phyloP scores from a whole-genome alignment of 2,329 filamentous ascomycete genomes.

The Gaeumannomyces sp. region DNA sequence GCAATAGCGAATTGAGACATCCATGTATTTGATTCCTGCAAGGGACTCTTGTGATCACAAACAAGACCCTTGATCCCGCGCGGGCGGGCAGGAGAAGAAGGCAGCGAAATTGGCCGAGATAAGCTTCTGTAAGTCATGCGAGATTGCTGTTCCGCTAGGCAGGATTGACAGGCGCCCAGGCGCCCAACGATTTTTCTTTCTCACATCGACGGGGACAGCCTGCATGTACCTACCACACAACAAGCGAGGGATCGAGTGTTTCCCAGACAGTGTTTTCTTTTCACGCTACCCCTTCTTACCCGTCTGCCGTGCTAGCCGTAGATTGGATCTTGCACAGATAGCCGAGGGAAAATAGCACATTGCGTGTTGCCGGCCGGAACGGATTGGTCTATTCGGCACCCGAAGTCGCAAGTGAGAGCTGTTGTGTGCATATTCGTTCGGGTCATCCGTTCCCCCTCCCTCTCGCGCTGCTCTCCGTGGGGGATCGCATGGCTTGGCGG shows the following conservation, averaged over 20 bases:
- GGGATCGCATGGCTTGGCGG: background rate
- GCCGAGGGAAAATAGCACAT: background rate
- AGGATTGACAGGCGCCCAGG: background rate
- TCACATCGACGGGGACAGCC: background rate
- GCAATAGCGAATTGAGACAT: background rate
- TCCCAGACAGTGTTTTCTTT: background rate
- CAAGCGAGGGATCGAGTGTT: background rate
- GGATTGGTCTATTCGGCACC: background rate
- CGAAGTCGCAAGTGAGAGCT: background rate
- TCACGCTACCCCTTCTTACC: background rate
- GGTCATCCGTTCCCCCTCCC: background rate
- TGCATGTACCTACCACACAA: background rate
- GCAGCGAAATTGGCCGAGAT: conserved; percentile 6
- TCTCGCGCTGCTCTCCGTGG: background rate
- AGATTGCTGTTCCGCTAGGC: conserved; percentile 4
- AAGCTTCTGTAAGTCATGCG: conserved; percentile 8
- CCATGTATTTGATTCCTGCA: background rate
- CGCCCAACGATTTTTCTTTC: background rate
- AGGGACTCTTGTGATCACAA: background rate
- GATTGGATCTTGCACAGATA: conserved; percentile 1
- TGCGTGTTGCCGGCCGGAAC: background rate
- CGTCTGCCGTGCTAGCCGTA: background rate
- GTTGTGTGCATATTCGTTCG: background rate
- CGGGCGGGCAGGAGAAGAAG: background rate
- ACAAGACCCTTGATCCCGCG: background rate